A percentile compares a stretch with the other conserved stretches of the same genome.
These are phyloP conservation scores for Tricholoma bakamatsutake DNA, from an alignment of 768 basidiomycete genomes.

Conservation along the genomic window DNA sequence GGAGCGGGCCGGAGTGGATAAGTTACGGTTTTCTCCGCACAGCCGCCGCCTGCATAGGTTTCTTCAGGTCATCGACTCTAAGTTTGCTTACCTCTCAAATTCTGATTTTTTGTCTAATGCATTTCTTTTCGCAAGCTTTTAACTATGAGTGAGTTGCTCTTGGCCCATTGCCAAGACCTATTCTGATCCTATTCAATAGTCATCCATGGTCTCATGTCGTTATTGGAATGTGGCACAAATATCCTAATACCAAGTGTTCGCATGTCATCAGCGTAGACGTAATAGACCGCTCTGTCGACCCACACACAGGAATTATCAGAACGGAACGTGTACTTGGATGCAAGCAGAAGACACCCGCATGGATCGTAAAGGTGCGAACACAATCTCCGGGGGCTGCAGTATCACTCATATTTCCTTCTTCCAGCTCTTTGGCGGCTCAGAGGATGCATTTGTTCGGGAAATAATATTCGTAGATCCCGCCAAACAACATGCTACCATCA, in stretches of 20 bases:
- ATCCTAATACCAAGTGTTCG: conserved; percentile 88
- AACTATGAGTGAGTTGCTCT: conserved; percentile 65
- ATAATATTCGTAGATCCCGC: conserved; percentile 89
- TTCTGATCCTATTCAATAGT: conserved; percentile 33
- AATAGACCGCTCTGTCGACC: conserved; percentile 77
- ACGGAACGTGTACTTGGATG: conserved; percentile 88
- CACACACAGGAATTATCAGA: conserved; percentile 80
- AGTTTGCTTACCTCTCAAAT: not conserved
- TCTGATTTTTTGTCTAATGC: conserved; percentile 41
- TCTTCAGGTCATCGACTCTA: not conserved
- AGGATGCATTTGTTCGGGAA: conserved; percentile 92
- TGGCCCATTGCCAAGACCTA: conserved; percentile 5
- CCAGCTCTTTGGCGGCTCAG: conserved; percentile 87
- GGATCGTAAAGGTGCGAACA: conserved; percentile 83
- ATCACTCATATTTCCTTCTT: conserved; percentile 11
- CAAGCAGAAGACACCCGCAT: conserved; percentile 85
- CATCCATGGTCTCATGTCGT: conserved; percentile 90
- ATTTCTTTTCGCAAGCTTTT: conserved; percentile 82
- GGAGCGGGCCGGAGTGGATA: too few relatives aligned
- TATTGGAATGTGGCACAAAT: conserved; percentile 93
- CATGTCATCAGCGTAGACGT: conserved; percentile 88
- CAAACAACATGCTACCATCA: conserved; percentile 74
- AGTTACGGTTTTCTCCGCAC: conserved; percentile 15
- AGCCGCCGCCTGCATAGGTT: not conserved
- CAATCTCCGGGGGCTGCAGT: not conserved